Conservation (phyloP, 345 rosid species). For the Combretum micranthum region DNA sequence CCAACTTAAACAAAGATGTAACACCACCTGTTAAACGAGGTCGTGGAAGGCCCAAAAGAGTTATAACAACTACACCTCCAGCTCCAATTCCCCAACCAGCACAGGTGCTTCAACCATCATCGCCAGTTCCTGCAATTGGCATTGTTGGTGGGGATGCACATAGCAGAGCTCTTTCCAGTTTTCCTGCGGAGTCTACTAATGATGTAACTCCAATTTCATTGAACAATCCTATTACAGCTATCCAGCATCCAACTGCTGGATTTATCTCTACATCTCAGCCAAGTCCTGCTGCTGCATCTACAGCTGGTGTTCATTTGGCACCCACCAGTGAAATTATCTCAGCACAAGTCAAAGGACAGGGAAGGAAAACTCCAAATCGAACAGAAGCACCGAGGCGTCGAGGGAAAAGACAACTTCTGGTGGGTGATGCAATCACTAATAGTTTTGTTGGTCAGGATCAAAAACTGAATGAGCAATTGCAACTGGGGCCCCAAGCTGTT, state of each 20-base stretch:
- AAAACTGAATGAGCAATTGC: slow-evolving; percentile 20
- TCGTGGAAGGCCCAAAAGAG: slow-evolving; percentile 91
- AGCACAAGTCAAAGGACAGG: slow-evolving; percentile 27
- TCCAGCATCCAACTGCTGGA: slow-evolving; percentile 1
- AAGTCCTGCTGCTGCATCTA: slow-evolving; percentile 8
- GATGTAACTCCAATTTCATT: slow-evolving; percentile 19
- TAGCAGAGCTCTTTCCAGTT: slow-evolving; percentile 25
- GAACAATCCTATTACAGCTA: slow-evolving; percentile 3
- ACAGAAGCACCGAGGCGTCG: slow-evolving; percentile 34
- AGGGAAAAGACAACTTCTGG: slow-evolving; percentile 31
- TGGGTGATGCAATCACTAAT: slow-evolving; percentile 16
- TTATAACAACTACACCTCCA: slow-evolving; percentile 36
- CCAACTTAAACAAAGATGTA: slow-evolving; percentile 40
- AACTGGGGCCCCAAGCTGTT: slow-evolving; percentile 13
- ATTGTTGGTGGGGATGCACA: slow-evolving; percentile 28
- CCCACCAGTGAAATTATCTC: slow-evolving; percentile 12
- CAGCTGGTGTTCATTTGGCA: slow-evolving; percentile 1
- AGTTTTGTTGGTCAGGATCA: slow-evolving; percentile 18
- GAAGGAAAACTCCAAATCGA: slow-evolving; percentile 31
- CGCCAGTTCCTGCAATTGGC: slow-evolving; percentile 21
- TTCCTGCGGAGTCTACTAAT: slow-evolving; percentile 18
- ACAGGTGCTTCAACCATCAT: slow-evolving; percentile 12
- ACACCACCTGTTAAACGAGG: slow-evolving; percentile 82
- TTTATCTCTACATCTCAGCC: slow-evolving; percentile 6
- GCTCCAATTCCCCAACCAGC: slow-evolving; percentile 6